phyloP scores from a whole-genome alignment of 805 yeast genomes.

The Jamesozyma hellenica region DNA sequence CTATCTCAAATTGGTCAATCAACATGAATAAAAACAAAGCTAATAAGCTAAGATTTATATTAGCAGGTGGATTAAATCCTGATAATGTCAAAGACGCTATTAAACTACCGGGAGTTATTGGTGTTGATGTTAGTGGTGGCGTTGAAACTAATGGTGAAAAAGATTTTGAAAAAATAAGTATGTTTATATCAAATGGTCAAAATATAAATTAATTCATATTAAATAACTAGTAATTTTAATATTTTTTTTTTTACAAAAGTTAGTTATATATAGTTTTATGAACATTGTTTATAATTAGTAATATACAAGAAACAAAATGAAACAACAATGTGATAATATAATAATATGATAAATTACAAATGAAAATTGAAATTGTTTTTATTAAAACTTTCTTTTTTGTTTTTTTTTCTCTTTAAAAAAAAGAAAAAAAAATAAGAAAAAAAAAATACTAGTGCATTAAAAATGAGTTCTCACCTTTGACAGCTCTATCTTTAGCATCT shows the following conservation, averaged over 20 bases:
- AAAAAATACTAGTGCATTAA: slow-evolving; percentile 47
- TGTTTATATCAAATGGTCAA: slow-evolving; percentile 48
- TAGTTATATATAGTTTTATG: too few relatives aligned
- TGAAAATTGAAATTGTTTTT: too few relatives aligned
- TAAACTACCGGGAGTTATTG: slow-evolving; percentile 48
- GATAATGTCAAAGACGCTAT: slow-evolving; percentile 56
- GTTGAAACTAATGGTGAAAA: slow-evolving; percentile 75
- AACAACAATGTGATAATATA: too few relatives aligned
- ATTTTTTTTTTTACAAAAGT: too few relatives aligned
- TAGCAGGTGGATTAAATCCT: slow-evolving; percentile 87
- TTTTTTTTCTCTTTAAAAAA: too few relatives aligned
- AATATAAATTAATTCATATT: too few relatives aligned
- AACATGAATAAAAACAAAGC: slow-evolving; percentile 23
- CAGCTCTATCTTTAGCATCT: slow-evolving; percentile 44
- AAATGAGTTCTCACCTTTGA: slow-evolving; percentile 52
- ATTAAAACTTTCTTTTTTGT: too few relatives aligned
- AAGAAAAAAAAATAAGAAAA: too few relatives aligned
- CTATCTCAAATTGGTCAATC: slow-evolving; percentile 32
- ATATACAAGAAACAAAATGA: too few relatives aligned
- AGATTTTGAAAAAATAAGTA: slow-evolving; percentile 50
- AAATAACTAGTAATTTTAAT: too few relatives aligned
- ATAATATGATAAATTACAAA: too few relatives aligned
- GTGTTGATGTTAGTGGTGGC: slow-evolving; percentile 93
- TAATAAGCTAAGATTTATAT: slow-evolving; percentile 35
- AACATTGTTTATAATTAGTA: too few relatives aligned